Percentiles rank a stretch among this genome's conserved stretches.
phyloP scores from a whole-genome alignment of 306 rosid genomes.

The Ormosia semicastrata region DNA sequence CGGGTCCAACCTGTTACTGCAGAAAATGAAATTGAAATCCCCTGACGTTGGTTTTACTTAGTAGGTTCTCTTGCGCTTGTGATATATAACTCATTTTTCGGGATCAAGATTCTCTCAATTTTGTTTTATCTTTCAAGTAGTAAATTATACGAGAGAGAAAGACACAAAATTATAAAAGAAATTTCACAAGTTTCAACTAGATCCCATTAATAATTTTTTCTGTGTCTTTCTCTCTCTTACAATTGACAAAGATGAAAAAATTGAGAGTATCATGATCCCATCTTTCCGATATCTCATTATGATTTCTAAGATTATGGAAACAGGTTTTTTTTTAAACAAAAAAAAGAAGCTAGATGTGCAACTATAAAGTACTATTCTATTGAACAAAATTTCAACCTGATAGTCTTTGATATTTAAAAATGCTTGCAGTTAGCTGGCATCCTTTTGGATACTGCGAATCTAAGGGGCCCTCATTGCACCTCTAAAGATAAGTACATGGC shows the following conservation, averaged over 20 bases:
- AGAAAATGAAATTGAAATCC: not conserved
- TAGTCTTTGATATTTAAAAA: not conserved
- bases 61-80: not conserved
- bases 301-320: not conserved
- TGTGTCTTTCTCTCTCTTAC: no score
- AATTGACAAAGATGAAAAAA: no score
- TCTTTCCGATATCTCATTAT: not conserved
- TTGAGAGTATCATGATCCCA: no score
- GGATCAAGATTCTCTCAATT: no score
- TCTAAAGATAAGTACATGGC: conserved; percentile 77
- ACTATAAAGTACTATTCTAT: not conserved
- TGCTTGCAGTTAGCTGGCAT: conserved; percentile 73
- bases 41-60: not conserved
- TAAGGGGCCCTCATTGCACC: conserved; percentile 52
- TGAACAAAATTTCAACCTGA: not conserved
- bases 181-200: no score
- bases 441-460: conserved; percentile 67
- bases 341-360: not conserved
- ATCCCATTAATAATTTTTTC: no score
- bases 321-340: no score
- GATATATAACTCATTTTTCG: not conserved
- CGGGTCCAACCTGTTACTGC: not conserved
- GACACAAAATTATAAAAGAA: no score
- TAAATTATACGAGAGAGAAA: no score
- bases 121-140: no score